Evolutionary conservation across 73 alveolate genomes (phyloP), one percentile per base, ranked within the genome.

Genomic region (Symbiodinium pilosum): DNA sequence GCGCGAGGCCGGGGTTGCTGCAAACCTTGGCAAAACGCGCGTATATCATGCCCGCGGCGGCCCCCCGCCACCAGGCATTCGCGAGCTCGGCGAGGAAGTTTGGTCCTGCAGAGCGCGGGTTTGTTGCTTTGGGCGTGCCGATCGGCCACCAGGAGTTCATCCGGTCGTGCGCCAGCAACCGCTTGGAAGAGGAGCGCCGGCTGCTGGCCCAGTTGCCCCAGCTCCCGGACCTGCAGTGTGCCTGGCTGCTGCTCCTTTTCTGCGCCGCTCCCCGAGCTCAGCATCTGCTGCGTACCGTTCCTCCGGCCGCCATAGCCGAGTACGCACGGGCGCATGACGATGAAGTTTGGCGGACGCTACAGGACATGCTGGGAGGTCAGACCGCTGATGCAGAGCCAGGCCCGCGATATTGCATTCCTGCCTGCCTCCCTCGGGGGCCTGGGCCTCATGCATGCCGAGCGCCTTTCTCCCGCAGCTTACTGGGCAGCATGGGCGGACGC

Each of bases 151-250:
- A 26, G 34, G 77, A 20, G 4, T 59, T 14, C 34, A 20, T 14
- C n/a, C 77, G 77, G 38, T 59, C 77, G 34, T 59, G 77, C 38
- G 38, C 38, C 38, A 26, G 77, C 4, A 34, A 8, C 38, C 77
- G 77, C 38, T 8, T 26, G 11, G 77, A 59, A 59, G n/a, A 59
- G n/a, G 77, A 47, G 59, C 59, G 59, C 59, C 59, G 59, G 21
- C 59, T 47, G 77, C 77, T 59, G 77, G 36, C 4, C 38, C 77
- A 59, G 77, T 26, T 59, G 77, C 77, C 77, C 4, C 38, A 59
- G 77, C 77, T 59, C 38, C 77, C 77, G 30, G 77, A 59, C 77
- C 34, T 59, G 77, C 77, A 59, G 77, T 59, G 77, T 26, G 77
- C 77, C 38, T 59, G 77, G 77, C 77, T 59, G 38, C 77, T 59